Evolutionary conservation across 1,139 yeast species (phyloP).

Genomic region (Suhomyces terraborum): DNA sequence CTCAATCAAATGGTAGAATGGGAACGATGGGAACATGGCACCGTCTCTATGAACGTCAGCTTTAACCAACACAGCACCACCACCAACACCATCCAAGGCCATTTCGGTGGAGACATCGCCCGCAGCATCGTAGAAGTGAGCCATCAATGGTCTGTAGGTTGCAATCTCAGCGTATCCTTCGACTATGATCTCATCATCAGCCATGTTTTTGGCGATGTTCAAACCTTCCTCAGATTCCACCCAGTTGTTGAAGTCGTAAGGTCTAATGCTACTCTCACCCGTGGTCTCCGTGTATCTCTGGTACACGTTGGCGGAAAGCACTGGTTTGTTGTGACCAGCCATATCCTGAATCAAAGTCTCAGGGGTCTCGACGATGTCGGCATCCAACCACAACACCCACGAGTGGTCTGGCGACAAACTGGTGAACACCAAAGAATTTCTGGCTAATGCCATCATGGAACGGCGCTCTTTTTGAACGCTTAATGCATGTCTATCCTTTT

Average conservation of each 20-base stretch:
- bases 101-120: constrained; percentile 66
- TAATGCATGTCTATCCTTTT: constrained; percentile 73
- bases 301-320: constrained; percentile 88
- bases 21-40: constrained; percentile 98
- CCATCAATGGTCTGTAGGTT: constrained; percentile 95
- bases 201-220: constrained; percentile 66
- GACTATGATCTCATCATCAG: constrained; percentile 86
- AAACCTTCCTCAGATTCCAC: constrained; percentile 86
- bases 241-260: constrained; percentile 97
- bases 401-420: constrained; percentile 85
- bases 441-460: constrained; percentile 86
- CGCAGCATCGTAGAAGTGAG: constrained; percentile 69
- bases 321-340: constrained; percentile 83
- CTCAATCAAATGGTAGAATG: constrained; percentile 94
- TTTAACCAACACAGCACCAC: constrained; percentile 91
- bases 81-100: constrained; percentile 96
- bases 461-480: constrained; percentile 88
- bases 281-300: constrained; percentile 72
- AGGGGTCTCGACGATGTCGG: constrained; percentile 91
- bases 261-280: constrained; percentile 63
- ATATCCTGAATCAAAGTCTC: constrained; percentile 79
- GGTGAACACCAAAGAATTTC: constrained; percentile 90
- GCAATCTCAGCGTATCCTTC: constrained; percentile 94
- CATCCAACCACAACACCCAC: constrained; percentile 96
- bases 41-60: constrained; percentile 99